These are phyloP conservation scores for Penicillium goetzii DNA, from an alignment of 495 filamentous ascomycete species.

Conservation along the genomic window DNA sequence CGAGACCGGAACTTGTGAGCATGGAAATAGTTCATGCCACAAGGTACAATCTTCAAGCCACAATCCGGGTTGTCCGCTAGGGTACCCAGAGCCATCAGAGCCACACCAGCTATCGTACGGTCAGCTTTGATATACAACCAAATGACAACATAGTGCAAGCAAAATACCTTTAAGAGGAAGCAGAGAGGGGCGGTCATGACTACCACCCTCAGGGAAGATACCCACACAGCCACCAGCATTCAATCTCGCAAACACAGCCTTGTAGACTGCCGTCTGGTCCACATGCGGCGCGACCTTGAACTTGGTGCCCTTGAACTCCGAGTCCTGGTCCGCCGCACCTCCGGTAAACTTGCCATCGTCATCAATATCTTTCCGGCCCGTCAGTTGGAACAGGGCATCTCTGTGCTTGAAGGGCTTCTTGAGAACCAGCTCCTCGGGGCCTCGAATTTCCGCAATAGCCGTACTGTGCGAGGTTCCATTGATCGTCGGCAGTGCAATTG, in stretches of 20 bases:
- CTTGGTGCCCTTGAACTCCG: slow-evolving; percentile 70
- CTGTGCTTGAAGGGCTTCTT: slow-evolving; percentile 83
- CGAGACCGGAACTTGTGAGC: slow-evolving; percentile 97
- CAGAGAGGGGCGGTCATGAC: slow-evolving; percentile 92
- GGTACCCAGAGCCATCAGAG: slow-evolving; percentile 95
- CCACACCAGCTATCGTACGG: slow-evolving; percentile 73
- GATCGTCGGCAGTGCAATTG: slow-evolving; percentile 81
- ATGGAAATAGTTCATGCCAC: slow-evolving; percentile 99
- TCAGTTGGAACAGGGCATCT: slow-evolving; percentile 74
- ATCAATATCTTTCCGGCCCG: slow-evolving; percentile 69
- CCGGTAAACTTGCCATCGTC: slow-evolving; percentile 59
- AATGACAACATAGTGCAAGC: background rate
- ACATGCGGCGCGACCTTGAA: slow-evolving; percentile 93
- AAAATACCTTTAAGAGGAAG: slow-evolving; percentile 81
- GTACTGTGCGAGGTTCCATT: slow-evolving; percentile 77
- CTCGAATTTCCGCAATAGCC: slow-evolving; percentile 77
- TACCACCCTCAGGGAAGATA: slow-evolving; percentile 97
- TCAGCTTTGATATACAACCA: background rate
- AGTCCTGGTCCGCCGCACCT: slow-evolving; percentile 43
- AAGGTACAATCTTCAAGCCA: slow-evolving; percentile 97
- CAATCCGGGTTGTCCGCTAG: slow-evolving; percentile 86
- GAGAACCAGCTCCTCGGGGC: slow-evolving; percentile 78
- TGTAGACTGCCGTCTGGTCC: slow-evolving; percentile 90
- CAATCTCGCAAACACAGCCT: slow-evolving; percentile 85
- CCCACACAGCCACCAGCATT: slow-evolving; percentile 86